Base-by-base conservation (phyloP, 129 eudicot genomes). In the Silybum marianum region DNA sequence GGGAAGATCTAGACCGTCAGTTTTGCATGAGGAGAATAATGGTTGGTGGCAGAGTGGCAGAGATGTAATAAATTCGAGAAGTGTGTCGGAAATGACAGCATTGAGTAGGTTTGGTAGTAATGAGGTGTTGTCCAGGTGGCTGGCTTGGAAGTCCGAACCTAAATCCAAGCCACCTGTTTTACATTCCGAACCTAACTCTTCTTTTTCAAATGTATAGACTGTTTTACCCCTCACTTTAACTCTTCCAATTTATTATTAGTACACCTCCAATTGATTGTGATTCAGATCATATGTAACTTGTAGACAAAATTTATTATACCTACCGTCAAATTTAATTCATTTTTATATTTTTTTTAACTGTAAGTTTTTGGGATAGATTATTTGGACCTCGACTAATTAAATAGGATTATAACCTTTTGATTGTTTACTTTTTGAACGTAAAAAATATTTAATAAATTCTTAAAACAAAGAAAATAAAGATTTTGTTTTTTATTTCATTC, bases 41-140 rank as follows among this genome's bases (percentile, higher is more conserved):
- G 85, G 82, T 81, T 34, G 65, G 79, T 63, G 74, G 80, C 82
- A 82, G 81, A 80, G 74, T 93, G 95, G 92, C 88, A 88, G 90
- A 40, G 72, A 46, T 28, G 97, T 88, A 88, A 92, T 89, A 66
- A 90, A 92, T 80, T 90, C 51, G 84, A 93, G 98, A 93, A 92
- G 99, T 60, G 93, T 90, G 97, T 95, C 99, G 88, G 99, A 95
- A 76, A 89, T 92, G 83, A 89, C 90, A 75, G 96, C 96, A 78
- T 48, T 90, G 89, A 95, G 91, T 78, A 95, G 97, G 92, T 81
- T 83, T 21, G 88, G 90, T 51, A 80, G 87, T 79, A 79, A 77
- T 76, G 90, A 83, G 28, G 70, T 74, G 51, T 75, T 78, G 26
- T 73, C 85, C 13, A 82, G 79, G 75, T 73, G 91, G 84, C 78